These are phyloP conservation scores for Pleurotus djamor DNA, from an alignment of 768 basidiomycete species.

Conservation along the genomic window DNA sequence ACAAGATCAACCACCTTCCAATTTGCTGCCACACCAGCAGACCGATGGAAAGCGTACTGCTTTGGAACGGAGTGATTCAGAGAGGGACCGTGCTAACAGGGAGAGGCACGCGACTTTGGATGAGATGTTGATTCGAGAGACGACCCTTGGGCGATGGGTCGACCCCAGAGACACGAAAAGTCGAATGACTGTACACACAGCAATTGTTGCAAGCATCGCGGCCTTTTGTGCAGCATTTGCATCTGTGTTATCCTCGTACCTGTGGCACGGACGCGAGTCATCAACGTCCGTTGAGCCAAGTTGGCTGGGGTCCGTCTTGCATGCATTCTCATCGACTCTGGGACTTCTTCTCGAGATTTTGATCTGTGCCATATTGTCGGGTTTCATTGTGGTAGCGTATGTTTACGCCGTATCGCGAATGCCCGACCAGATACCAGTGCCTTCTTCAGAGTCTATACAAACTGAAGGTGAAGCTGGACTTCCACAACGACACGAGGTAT, in stretches of 20 bases:
- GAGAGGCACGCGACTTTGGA: constrained; percentile 23
- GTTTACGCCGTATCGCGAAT: neutral
- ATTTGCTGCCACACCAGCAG: constrained; percentile 9
- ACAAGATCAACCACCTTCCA: neutral
- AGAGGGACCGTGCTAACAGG: constrained; percentile 16
- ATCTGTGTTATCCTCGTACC: constrained; percentile 18
- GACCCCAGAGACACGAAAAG: constrained; percentile 27
- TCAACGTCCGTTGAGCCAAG: constrained; percentile 20
- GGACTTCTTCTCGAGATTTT: neutral
- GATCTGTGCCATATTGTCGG: neutral
- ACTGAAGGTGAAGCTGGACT: too few species aligned
- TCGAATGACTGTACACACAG: constrained; percentile 24
- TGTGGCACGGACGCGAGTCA: constrained; percentile 17
- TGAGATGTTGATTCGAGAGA: constrained; percentile 23
- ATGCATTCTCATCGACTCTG: neutral
- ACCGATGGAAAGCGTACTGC: neutral
- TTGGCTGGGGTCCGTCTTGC: neutral
- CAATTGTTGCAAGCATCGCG: constrained; percentile 25
- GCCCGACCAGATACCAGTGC: neutral
- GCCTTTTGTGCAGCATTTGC: constrained; percentile 23
- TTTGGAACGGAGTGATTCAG: constrained; percentile 6
- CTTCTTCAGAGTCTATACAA: too few species aligned
- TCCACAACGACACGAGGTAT: too few species aligned
- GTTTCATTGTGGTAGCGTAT: neutral
- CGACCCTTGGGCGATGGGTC: constrained; percentile 29